A percentile compares a stretch with the other conserved stretches of the same genome.
Evolutionary conservation across 495 filamentous ascomycete genomes (phyloP).

Genomic region (Neurospora cerealis): DNA sequence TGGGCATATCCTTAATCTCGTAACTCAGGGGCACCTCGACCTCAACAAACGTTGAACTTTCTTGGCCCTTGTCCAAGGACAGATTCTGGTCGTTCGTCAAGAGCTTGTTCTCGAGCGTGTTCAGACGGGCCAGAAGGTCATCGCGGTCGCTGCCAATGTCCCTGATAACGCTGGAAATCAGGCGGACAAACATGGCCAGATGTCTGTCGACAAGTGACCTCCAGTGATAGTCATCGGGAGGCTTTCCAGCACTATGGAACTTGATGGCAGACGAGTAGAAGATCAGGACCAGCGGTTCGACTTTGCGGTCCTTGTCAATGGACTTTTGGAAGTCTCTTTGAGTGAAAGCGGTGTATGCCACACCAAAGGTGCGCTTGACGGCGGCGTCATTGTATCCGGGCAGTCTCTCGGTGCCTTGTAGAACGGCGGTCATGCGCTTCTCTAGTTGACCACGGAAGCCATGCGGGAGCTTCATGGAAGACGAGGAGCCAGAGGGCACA

Average conservation of each 20-base stretch:
- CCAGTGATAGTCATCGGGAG: conserved; percentile 79
- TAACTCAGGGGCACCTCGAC: conserved; percentile 74
- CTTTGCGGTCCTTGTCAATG: conserved; percentile 88
- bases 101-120: conserved; percentile 83
- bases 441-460: conserved; percentile 58
- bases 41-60: conserved; percentile 56
- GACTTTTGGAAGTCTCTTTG: conserved; percentile 73
- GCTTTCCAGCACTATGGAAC: conserved; percentile 73
- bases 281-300: conserved; percentile 91
- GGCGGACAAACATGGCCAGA: conserved; percentile 85
- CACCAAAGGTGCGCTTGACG: conserved; percentile 89
- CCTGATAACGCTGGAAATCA: conserved; percentile 70
- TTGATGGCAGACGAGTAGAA: conserved; percentile 63
- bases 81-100: conserved; percentile 93
- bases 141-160: conserved; percentile 63
- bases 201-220: conserved; percentile 90
- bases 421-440: conserved; percentile 73
- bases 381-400: conserved; percentile 77
- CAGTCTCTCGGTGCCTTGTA: conserved; percentile 52
- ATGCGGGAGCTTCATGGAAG: conserved; percentile 36
- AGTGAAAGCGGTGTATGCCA: conserved; percentile 58
- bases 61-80: conserved; percentile 43
- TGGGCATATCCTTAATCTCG: conserved; percentile 91
- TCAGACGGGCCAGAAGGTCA: conserved; percentile 69
- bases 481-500: conserved; percentile 30